These are phyloP conservation scores for Encephalitozoon hellem DNA, from an alignment of 371 early-diverging fungal genomes.

Conservation along the genomic window DNA sequence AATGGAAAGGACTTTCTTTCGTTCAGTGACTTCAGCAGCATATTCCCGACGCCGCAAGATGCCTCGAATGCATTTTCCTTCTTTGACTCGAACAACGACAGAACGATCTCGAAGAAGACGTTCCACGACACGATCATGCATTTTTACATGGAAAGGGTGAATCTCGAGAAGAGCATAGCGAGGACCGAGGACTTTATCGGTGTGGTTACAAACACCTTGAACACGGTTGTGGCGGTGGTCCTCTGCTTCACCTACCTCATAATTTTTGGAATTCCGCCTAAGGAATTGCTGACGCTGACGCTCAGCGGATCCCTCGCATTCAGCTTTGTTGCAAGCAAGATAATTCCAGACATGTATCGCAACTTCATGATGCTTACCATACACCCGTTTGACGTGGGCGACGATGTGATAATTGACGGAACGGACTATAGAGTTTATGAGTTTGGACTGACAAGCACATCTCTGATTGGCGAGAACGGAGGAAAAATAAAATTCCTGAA, in stretches of 20 bases:
- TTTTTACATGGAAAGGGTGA: constrained; percentile 58
- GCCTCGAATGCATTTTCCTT: constrained; percentile 57
- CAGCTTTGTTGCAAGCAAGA: constrained; percentile 54
- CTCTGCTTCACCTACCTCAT: constrained; percentile 54
- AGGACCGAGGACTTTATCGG: constrained; percentile 50
- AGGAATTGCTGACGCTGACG: constrained; percentile 55
- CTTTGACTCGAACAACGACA: constrained; percentile 52
- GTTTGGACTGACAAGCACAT: constrained; percentile 55
- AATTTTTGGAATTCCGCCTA: constrained; percentile 53
- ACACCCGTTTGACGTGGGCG: constrained; percentile 62
- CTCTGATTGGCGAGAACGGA: constrained; percentile 53
- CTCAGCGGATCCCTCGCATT: constrained; percentile 56
- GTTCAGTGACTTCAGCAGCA: constrained; percentile 54
- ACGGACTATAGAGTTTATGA: constrained; percentile 52
- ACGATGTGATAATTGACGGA: constrained; percentile 58
- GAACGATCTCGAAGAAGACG: constrained; percentile 54
- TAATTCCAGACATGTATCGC: constrained; percentile 50
- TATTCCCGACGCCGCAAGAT: constrained; percentile 56
- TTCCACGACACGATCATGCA: constrained; percentile 55
- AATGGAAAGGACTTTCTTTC: constrained; percentile 31
- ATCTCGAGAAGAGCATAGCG: constrained; percentile 50
- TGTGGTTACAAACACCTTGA: constrained; percentile 42
- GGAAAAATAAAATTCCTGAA: constrained; percentile 60
- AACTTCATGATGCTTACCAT: constrained; percentile 56
- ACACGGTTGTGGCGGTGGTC: constrained; percentile 30